These are phyloP conservation scores for rapeseed (Brassica napus) DNA, from an alignment of 345 rosid species.

Conservation along the genomic window DNA sequence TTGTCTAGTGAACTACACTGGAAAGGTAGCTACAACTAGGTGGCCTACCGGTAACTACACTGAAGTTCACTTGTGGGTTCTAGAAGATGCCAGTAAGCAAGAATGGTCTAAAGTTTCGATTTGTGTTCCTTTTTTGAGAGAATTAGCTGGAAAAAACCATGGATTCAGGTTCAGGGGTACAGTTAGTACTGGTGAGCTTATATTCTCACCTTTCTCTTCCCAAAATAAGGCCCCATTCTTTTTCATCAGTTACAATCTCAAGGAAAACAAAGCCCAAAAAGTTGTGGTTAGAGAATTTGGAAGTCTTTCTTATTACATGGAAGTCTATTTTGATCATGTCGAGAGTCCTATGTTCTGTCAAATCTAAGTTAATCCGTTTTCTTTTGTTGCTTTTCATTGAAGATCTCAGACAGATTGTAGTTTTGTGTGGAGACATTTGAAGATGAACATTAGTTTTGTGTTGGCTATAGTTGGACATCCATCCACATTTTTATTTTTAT, in stretches of 20 bases:
- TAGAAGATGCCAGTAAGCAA: conserved; percentile 9
- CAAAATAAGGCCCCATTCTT: background rate
- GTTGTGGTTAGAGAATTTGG: background rate
- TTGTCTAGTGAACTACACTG: background rate
- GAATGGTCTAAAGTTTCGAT: background rate
- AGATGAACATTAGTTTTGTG: too few relatives aligned
- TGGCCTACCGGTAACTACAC: background rate
- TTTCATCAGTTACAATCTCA: background rate
- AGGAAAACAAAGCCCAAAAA: background rate
- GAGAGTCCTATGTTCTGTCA: too few relatives aligned
- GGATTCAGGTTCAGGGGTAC: background rate
- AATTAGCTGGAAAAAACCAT: background rate
- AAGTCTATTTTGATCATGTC: too few relatives aligned
- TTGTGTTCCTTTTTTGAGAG: background rate
- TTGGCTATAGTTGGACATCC: background rate
- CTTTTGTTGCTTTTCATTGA: background rate
- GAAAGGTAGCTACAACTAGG: background rate
- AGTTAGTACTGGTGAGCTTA: conserved; percentile 1
- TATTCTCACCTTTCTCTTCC: background rate
- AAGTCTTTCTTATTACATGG: background rate
- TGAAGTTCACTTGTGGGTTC: background rate
- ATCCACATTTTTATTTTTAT: background rate
- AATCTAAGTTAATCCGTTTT: background rate
- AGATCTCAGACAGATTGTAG: background rate
- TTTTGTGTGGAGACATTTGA: background rate